Evolutionary conservation across 2,329 filamentous ascomycete species (phyloP).

Genomic region (Hymenoscyphus linearis): DNA sequence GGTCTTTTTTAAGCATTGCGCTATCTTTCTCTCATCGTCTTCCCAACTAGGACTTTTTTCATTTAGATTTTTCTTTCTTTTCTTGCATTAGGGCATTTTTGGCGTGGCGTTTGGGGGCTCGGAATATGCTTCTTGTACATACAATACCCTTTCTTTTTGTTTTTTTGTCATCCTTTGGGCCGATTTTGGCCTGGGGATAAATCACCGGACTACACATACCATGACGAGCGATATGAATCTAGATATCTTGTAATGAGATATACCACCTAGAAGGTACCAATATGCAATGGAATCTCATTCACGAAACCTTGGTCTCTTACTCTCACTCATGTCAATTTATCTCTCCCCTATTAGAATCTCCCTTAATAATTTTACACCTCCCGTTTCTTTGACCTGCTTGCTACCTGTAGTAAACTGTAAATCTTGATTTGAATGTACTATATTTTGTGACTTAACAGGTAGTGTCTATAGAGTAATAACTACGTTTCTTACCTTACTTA

Average conservation of each 20-base stretch:
- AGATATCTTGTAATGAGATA: neutral
- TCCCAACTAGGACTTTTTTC: no score
- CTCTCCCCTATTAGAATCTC: no score
- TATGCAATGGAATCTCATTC: neutral
- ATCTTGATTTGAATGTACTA: no score
- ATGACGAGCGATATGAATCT: neutral
- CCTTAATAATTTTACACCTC: no score
- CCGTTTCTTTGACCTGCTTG: no score
- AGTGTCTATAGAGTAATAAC: no score
- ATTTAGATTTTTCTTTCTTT: neutral
- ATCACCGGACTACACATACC: no score
- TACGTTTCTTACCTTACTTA: no score
- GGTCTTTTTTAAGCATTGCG: constrained; percentile 20
- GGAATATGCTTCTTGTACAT: neutral
- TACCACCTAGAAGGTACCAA: neutral
- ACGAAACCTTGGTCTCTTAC: no score
- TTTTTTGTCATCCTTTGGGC: neutral
- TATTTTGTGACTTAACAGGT: no score
- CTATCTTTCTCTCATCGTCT: constrained; percentile 15
- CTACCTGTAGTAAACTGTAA: no score
- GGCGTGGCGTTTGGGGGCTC: neutral
- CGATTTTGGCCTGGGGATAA: neutral
- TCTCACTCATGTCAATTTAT: no score
- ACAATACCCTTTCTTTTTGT: neutral
- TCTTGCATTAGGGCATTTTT: neutral